Evolutionary conservation across 2,329 filamentous ascomycete genomes (phyloP).

Genomic region (Lomentospora prolificans): DNA sequence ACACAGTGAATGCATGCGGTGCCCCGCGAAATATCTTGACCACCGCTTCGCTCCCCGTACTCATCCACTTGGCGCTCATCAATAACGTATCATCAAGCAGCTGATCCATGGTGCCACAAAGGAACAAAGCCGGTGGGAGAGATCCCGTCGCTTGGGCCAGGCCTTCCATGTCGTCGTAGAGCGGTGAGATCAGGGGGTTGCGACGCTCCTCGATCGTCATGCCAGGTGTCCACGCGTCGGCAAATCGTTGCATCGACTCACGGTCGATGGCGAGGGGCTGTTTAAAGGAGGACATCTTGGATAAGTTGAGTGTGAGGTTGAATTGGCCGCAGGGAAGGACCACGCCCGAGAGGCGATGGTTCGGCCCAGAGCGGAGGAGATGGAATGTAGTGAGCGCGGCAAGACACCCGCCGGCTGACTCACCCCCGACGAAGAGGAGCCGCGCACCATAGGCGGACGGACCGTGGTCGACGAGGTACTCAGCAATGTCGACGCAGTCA

Average conservation of each 20-base stretch:
- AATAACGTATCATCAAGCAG: constrained; percentile 25
- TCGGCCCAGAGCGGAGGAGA: constrained; percentile 27
- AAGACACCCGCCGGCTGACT: constrained; percentile 5
- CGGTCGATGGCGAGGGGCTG: constrained; percentile 28
- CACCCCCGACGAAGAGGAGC: constrained; percentile 15
- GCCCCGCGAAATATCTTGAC: constrained; percentile 45
- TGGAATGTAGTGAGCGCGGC: constrained; percentile 25
- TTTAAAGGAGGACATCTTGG: constrained; percentile 14
- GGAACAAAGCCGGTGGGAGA: constrained; percentile 44
- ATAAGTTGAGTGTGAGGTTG: constrained; percentile 34
- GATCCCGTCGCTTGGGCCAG: constrained; percentile 10
- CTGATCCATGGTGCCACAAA: constrained; percentile 42
- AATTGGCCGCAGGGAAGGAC: constrained; percentile 43
- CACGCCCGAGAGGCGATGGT: constrained; percentile 35
- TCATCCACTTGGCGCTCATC: constrained; percentile 43
- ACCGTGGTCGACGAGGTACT: constrained; percentile 40
- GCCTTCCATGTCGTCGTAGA: background rate
- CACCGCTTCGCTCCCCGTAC: constrained; percentile 19
- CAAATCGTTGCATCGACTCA: constrained; percentile 34
- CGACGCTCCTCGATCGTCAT: background rate
- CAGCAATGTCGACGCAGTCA: constrained; percentile 47
- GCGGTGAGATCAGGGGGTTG: background rate
- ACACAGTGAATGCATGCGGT: constrained; percentile 36
- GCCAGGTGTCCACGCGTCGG: constrained; percentile 12
- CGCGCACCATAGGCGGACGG: constrained; percentile 30